phyloP scores from a whole-genome alignment of 2,329 filamentous ascomycete species.

The Fusarium sulawesiense region DNA sequence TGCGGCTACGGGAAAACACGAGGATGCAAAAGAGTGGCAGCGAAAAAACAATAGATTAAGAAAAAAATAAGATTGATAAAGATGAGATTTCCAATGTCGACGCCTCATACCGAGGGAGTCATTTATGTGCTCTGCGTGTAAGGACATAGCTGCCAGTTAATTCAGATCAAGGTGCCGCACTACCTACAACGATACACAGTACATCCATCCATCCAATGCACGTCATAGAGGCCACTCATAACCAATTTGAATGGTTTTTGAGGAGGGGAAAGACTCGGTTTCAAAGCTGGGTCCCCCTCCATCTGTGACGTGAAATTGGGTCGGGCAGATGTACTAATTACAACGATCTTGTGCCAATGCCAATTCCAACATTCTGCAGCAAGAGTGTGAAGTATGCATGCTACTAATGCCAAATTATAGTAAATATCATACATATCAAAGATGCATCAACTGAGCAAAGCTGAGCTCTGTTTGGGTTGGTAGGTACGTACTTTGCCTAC shows the following conservation, averaged over 20 bases:
- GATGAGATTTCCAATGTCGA: background rate
- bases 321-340: background rate
- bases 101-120: slow-evolving; percentile 3
- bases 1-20: slow-evolving; percentile 3
- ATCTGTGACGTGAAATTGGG: slow-evolving; percentile 3
- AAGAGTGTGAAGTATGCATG: background rate
- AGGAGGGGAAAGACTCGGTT: slow-evolving; percentile 24
- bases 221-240: slow-evolving; percentile 34
- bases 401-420: background rate
- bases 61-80: background rate
- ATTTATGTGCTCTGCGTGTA: background rate
- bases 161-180: background rate
- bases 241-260: slow-evolving; percentile 7
- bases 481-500: background rate
- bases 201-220: slow-evolving; percentile 17
- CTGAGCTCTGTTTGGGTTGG: background rate
- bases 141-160: background rate
- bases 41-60: background rate
- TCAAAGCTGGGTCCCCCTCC: slow-evolving; percentile 28
- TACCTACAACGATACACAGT: background rate
- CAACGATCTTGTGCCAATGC: background rate
- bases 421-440: background rate
- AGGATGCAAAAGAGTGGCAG: background rate
- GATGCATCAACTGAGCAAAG: background rate
- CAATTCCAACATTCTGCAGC: background rate